Evolutionary conservation across 352 stramenopile genomes (phyloP).

Genomic region (Phytophthora europaea): DNA sequence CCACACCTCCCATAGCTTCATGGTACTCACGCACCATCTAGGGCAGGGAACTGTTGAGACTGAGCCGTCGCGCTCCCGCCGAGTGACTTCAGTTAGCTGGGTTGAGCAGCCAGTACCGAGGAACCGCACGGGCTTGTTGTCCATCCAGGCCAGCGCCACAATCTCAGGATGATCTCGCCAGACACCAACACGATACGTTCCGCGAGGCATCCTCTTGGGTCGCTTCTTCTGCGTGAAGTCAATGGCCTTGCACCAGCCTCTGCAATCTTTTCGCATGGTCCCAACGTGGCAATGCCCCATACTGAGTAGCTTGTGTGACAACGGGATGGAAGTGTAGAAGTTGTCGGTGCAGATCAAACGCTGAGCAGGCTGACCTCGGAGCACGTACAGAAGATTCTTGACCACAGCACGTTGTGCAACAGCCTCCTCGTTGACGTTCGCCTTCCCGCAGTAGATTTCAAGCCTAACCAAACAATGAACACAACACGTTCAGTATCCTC

Average conservation of each 20-base stretch:
- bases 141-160: constrained; percentile 22
- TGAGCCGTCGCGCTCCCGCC: too few species aligned
- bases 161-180: constrained; percentile 8
- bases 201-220: constrained; percentile 9
- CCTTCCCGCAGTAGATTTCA: neutral
- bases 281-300: constrained; percentile 20
- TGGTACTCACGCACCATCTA: too few species aligned
- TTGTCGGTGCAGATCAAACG: neutral
- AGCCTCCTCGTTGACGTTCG: neutral
- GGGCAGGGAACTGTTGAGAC: too few species aligned
- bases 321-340: constrained; percentile 17
- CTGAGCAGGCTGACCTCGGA: neutral
- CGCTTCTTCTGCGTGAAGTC: constrained; percentile 19
- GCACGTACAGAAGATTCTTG: neutral
- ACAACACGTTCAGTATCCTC: neutral
- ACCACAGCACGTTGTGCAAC: neutral
- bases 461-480: neutral
- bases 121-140: constrained; percentile 18
- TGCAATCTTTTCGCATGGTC: constrained; percentile 13
- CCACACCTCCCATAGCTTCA: too few species aligned
- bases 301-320: constrained; percentile 16
- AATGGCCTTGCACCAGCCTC: constrained; percentile 15
- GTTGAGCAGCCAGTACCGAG: too few species aligned
- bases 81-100: too few species aligned
- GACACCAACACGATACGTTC: constrained; percentile 1